A percentile compares a stretch with the other conserved stretches of the same genome.
Evolutionary conservation across 345 rosid species (phyloP).

Genomic region (Passiflora organensis): DNA sequence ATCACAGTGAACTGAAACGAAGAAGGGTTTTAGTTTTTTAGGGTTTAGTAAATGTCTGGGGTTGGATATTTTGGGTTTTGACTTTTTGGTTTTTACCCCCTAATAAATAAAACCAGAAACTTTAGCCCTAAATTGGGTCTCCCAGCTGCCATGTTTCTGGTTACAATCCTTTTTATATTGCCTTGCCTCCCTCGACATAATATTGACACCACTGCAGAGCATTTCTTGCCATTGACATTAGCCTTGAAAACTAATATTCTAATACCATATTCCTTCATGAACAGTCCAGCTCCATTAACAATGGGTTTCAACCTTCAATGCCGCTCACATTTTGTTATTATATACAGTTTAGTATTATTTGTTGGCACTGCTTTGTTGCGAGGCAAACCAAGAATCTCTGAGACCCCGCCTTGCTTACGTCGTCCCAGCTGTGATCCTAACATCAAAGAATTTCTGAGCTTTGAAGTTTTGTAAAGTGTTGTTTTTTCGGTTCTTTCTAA

Average conservation of each 20-base stretch:
- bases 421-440: too few species aligned
- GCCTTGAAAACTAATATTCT: background rate
- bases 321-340: background rate
- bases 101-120: too few species aligned
- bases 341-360: background rate
- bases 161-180: background rate
- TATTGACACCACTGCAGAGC: background rate
- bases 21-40: too few species aligned
- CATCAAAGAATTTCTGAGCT: too few species aligned
- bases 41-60: too few species aligned
- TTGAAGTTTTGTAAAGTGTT: too few species aligned
- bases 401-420: too few species aligned
- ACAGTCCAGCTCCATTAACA: background rate
- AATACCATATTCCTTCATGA: background rate
- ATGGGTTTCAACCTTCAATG: background rate
- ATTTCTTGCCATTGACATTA: background rate
- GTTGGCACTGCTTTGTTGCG: background rate
- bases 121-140: too few species aligned
- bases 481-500: background rate
- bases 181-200: background rate
- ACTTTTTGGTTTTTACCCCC: too few species aligned
- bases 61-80: too few species aligned
- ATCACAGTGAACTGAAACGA: too few species aligned
- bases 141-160: background rate
- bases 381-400: too few species aligned